A percentile compares a stretch with the other conserved stretches of the same genome.
phyloP scores from a whole-genome alignment of 345 rosid species.

The Boechera retrofracta region DNA sequence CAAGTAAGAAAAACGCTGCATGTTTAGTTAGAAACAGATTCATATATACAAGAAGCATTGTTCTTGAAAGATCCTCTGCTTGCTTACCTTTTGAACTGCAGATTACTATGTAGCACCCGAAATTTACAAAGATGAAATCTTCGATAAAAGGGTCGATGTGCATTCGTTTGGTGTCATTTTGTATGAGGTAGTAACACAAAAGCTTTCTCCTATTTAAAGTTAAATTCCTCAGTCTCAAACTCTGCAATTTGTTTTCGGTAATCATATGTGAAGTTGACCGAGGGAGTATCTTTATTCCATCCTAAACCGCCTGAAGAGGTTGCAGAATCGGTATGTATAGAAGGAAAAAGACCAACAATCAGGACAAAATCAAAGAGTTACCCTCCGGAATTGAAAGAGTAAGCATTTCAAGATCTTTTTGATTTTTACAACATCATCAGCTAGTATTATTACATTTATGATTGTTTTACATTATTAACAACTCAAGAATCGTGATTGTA shows the following conservation, averaged over 20 bases:
- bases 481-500: neutral
- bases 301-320: constrained; percentile 75
- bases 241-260: neutral
- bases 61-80: constrained; percentile 23
- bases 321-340: constrained; percentile 63
- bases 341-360: constrained; percentile 73
- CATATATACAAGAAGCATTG: constrained; percentile 4
- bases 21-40: constrained; percentile 14
- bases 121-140: constrained; percentile 59
- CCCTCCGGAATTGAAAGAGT: constrained; percentile 67
- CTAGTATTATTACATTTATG: neutral
- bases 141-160: constrained; percentile 82
- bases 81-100: constrained; percentile 42
- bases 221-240: constrained; percentile 2
- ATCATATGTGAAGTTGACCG: constrained; percentile 67
- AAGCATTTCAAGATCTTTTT: constrained; percentile 44
- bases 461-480: constrained; percentile 11
- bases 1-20: constrained; percentile 58
- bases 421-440: neutral
- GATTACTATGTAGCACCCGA: constrained; percentile 88
- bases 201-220: neutral
- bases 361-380: constrained; percentile 65
- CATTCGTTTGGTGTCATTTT: constrained; percentile 83
- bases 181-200: constrained; percentile 70
- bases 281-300: constrained; percentile 81